Evolutionary conservation across 2,329 filamentous ascomycete genomes (phyloP).

Genomic region (Gaeumannomyces tritici): DNA sequence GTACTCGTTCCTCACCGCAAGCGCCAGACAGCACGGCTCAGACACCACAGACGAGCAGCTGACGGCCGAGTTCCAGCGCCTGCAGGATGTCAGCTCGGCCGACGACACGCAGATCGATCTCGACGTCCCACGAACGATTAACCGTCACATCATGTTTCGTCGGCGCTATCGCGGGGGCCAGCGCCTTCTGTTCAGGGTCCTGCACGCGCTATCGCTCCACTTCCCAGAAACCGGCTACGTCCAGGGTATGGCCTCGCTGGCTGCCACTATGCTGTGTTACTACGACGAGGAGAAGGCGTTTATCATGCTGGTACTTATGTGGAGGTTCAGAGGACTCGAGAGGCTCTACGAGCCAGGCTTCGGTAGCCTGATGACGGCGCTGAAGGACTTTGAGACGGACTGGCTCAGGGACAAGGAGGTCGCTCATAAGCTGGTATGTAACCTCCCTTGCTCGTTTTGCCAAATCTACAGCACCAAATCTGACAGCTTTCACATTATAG

Average conservation of each 20-base stretch:
- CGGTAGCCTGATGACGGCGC: constrained; percentile 72
- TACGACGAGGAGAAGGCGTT: constrained; percentile 94
- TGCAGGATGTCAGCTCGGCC: constrained; percentile 65
- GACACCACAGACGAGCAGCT: constrained; percentile 19
- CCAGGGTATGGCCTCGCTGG: constrained; percentile 92
- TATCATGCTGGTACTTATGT: constrained; percentile 92
- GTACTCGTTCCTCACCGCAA: constrained; percentile 82
- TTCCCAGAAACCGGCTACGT: constrained; percentile 90
- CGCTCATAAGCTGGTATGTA: constrained; percentile 66
- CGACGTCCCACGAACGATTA: constrained; percentile 92
- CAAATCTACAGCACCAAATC: neutral
- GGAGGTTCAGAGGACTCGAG: constrained; percentile 79
- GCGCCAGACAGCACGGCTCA: constrained; percentile 42
- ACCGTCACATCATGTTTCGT: constrained; percentile 94
- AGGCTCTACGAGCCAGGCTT: constrained; percentile 79
- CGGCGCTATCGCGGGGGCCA: constrained; percentile 86
- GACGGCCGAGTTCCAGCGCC: constrained; percentile 56
- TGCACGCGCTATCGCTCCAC: constrained; percentile 86
- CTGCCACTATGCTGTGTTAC: constrained; percentile 88
- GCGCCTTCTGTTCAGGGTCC: constrained; percentile 79
- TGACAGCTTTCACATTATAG: constrained; percentile 25
- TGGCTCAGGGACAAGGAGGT: constrained; percentile 77
- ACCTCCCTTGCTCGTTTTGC: neutral
- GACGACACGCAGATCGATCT: constrained; percentile 97
- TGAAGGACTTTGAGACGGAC: constrained; percentile 73